Percentiles rank a stretch among this genome's conserved stretches.
Evolutionary conservation across 129 eudicot species (phyloP).

Genomic region (Centrapalus pauciflorus): DNA sequence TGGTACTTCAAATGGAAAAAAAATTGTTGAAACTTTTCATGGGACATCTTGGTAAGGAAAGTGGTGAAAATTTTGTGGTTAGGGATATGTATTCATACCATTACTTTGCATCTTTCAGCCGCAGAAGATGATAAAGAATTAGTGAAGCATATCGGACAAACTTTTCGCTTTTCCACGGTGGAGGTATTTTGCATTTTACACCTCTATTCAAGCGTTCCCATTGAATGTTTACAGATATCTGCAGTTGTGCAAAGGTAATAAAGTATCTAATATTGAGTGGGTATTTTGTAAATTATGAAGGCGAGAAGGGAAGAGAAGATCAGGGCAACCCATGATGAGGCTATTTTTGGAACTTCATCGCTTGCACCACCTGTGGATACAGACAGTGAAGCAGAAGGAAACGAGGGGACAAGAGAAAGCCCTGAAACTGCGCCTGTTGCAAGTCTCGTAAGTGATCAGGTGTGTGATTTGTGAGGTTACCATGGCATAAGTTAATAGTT

Average conservation of each 20-base stretch:
- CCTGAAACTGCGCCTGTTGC: conserved; percentile 40
- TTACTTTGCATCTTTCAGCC: conserved; percentile 22
- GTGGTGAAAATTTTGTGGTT: background rate
- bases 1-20: no score
- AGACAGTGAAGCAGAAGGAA: conserved; percentile 52
- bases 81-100: background rate
- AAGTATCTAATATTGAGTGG: background rate
- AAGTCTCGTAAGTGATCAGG: conserved; percentile 81
- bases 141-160: conserved; percentile 76
- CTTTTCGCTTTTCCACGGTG: conserved; percentile 80
- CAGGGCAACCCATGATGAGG: conserved; percentile 87
- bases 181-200: conserved; percentile 42
- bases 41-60: background rate
- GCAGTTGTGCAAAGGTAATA: background rate
- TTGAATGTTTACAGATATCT: background rate
- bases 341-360: conserved; percentile 84
- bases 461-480: conserved; percentile 16
- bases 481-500: no score
- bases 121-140: conserved; percentile 77
- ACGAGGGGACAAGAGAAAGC: conserved; percentile 21
- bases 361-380: conserved; percentile 42
- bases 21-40: no score
- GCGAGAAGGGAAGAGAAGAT: conserved; percentile 70
- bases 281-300: conserved; percentile 33
- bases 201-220: background rate